Evolutionary conservation across 345 rosid species (phyloP).

Genomic region (Carallia brachiata): DNA sequence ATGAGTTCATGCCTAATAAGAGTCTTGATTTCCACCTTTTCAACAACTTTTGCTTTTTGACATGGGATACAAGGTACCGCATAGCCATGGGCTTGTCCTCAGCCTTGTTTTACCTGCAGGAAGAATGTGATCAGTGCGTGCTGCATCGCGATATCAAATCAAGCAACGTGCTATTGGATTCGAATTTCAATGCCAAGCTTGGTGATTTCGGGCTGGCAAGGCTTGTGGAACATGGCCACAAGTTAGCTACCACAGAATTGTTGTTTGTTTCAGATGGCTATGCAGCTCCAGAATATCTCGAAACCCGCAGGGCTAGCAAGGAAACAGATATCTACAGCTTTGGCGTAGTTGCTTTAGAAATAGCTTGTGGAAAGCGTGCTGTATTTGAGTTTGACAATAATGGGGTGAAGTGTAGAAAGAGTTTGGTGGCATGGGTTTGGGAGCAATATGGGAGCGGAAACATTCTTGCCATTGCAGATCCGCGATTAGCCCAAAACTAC

Average conservation of each 20-base stretch:
- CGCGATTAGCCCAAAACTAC: not conserved
- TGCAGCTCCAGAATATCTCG: constrained; percentile 16
- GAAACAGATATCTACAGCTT: constrained; percentile 25
- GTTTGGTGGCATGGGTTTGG: constrained; percentile 29
- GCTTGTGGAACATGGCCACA: constrained; percentile 30
- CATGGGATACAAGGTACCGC: constrained; percentile 23
- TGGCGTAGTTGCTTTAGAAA: constrained; percentile 18
- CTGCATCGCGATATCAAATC: constrained; percentile 33
- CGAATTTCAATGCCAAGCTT: constrained; percentile 25
- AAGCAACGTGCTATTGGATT: constrained; percentile 30
- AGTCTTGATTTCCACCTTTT: constrained; percentile 29
- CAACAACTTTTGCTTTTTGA: constrained; percentile 7
- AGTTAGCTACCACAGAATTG: constrained; percentile 18
- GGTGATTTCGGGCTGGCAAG: constrained; percentile 42
- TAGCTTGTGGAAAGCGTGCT: constrained; percentile 19
- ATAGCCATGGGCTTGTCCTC: constrained; percentile 31
- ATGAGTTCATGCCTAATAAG: constrained; percentile 20
- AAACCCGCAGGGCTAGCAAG: constrained; percentile 11
- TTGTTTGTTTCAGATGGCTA: constrained; percentile 28
- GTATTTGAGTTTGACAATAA: not conserved
- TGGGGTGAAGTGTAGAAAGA: not conserved
- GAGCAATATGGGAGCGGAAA: constrained; percentile 1
- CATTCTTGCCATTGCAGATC: constrained; percentile 6
- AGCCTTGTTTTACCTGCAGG: constrained; percentile 23
- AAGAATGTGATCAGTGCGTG: constrained; percentile 23